A percentile compares a stretch with the other conserved stretches of the same genome.
Evolutionary conservation across 176 grass and related monocot genomes (phyloP).

Genomic region (Poa annua): DNA sequence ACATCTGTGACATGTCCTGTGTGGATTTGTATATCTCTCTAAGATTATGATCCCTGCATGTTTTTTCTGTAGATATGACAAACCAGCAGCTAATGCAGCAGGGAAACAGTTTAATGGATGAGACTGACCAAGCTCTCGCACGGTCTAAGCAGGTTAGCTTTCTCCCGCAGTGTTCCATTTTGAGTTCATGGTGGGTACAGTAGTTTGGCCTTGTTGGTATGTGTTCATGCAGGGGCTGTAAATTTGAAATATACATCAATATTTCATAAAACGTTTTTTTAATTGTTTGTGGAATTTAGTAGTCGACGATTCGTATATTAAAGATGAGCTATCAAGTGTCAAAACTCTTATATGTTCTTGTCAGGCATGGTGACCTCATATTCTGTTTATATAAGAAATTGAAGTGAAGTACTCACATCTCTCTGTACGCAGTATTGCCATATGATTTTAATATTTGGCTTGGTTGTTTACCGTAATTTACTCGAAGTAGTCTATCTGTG

Average conservation of each 20-base stretch:
- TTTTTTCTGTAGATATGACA: slow-evolving; percentile 70
- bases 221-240: not conserved
- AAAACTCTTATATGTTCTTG: slow-evolving; percentile 6
- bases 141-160: slow-evolving; percentile 64
- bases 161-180: not conserved
- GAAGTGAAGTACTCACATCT: not conserved
- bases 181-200: not conserved
- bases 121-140: slow-evolving; percentile 95
- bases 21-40: slow-evolving; percentile 27
- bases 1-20: not conserved
- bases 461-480: slow-evolving; percentile 10
- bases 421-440: not conserved
- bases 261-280: not conserved
- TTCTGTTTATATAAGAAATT: not conserved
- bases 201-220: not conserved
- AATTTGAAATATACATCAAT: not conserved
- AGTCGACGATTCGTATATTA: no score
- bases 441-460: slow-evolving; percentile 17
- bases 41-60: not conserved
- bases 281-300: not conserved
- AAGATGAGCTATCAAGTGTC: not conserved
- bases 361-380: not conserved
- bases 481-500: not conserved
- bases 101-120: slow-evolving; percentile 80
- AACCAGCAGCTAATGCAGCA: slow-evolving; percentile 88